A percentile compares a stretch with the other conserved stretches of the same genome.
phyloP scores from a whole-genome alignment of 352 stramenopile genomes.

The Phytophthora foliorum region DNA sequence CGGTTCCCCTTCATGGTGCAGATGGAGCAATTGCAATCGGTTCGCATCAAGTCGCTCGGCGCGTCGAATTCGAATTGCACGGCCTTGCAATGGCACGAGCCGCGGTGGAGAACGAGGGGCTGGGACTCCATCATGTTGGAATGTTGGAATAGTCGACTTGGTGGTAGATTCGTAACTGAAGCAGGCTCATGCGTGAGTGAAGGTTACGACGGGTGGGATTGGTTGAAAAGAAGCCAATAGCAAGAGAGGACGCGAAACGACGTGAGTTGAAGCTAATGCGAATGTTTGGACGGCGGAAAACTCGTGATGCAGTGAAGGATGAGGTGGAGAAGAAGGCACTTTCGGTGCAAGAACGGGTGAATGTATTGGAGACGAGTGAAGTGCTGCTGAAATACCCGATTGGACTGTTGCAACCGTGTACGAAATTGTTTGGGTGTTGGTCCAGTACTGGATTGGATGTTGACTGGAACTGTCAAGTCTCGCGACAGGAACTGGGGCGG shows the following conservation, averaged over 20 bases:
- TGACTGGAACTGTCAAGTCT: conserved; percentile 35
- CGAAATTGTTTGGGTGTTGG: background rate
- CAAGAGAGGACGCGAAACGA: conserved; percentile 20
- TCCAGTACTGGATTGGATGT: background rate
- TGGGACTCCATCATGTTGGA: background rate
- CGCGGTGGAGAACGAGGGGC: conserved; percentile 14
- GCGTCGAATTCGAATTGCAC: conserved; percentile 82
- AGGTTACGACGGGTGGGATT: background rate
- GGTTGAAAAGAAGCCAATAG: conserved; percentile 10
- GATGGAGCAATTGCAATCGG: conserved; percentile 89
- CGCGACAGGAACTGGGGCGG: conserved; percentile 47
- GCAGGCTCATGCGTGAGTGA: too few species aligned
- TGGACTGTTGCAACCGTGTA: conserved; percentile 51
- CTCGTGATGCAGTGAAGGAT: conserved; percentile 1
- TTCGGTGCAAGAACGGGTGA: conserved; percentile 30
- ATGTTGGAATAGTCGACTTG: background rate
- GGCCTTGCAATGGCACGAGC: conserved; percentile 73
- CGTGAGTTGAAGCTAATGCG: conserved; percentile 25
- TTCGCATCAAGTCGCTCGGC: conserved; percentile 59
- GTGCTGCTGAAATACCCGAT: conserved; percentile 23
- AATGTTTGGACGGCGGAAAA: conserved; percentile 31
- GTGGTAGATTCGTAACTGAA: background rate
- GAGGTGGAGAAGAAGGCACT: conserved; percentile 4
- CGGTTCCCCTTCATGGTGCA: conserved; percentile 85
- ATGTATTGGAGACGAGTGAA: conserved; percentile 20